phyloP scores from a whole-genome alignment of 2,329 filamentous ascomycete species.

The Diaporthe australafricana region DNA sequence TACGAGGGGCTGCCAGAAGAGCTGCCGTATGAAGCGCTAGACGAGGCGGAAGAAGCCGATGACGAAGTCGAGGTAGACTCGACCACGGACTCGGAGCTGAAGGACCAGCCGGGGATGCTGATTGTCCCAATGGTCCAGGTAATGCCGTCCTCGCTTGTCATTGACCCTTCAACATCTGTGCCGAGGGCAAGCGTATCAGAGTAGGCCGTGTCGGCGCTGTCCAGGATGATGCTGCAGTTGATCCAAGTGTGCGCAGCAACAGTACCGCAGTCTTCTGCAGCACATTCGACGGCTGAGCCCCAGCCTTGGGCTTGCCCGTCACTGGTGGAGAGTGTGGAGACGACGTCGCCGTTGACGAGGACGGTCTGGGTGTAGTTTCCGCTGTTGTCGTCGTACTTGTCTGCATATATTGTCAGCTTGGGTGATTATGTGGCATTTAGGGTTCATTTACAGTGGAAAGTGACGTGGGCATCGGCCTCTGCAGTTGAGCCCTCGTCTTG shows the following conservation, averaged over 20 bases:
- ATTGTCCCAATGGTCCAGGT: constrained; percentile 36
- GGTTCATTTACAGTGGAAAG: constrained; percentile 50
- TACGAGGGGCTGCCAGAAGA: background rate
- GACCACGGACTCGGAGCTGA: constrained; percentile 14
- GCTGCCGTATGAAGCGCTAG: background rate
- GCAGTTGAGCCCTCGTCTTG: constrained; percentile 46
- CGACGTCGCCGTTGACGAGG: constrained; percentile 45
- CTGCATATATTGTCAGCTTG: background rate
- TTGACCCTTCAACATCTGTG: constrained; percentile 28
- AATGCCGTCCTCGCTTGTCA: constrained; percentile 32
- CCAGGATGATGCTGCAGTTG: constrained; percentile 35
- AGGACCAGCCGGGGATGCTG: constrained; percentile 29
- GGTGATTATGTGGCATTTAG: background rate
- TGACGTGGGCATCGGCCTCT: constrained; percentile 48
- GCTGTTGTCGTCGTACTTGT: constrained; percentile 46
- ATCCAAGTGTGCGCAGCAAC: constrained; percentile 35
- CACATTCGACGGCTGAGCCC: constrained; percentile 67
- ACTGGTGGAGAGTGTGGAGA: constrained; percentile 58
- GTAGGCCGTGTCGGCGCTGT: constrained; percentile 32
- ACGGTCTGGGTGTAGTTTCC: constrained; percentile 55
- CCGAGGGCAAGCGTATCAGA: constrained; percentile 33
- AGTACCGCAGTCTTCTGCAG: constrained; percentile 79
- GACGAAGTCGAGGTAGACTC: background rate
- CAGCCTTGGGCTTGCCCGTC: constrained; percentile 55
- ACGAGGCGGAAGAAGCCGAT: background rate